phyloP scores from a whole-genome alignment of 305 asterid genomes.

The Solanum chacoense region DNA sequence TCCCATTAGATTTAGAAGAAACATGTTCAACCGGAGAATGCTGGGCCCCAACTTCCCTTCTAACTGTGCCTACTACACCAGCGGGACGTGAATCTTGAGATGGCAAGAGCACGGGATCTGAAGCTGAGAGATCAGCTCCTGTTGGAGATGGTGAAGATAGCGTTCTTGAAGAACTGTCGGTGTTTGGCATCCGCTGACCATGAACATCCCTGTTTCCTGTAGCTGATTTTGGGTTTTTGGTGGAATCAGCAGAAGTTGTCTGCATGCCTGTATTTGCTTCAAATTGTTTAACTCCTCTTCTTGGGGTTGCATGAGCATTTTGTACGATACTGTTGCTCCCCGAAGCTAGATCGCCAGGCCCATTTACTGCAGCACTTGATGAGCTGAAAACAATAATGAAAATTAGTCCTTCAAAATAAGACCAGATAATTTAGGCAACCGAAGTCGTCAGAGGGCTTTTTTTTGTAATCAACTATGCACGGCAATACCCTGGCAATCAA shows the following conservation, averaged over 20 bases:
- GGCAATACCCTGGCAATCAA: not conserved
- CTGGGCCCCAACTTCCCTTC: constrained; percentile 33
- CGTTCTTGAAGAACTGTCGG: constrained; percentile 20
- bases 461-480: not conserved
- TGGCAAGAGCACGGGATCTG: constrained; percentile 41
- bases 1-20: constrained; percentile 29
- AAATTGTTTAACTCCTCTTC: not conserved
- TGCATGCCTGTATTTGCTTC: constrained; percentile 12
- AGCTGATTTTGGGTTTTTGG: constrained; percentile 17
- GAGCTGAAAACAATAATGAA: constrained; percentile 32
- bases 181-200: constrained; percentile 25
- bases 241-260: constrained; percentile 23
- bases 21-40: constrained; percentile 20
- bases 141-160: constrained; percentile 28
- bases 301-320: constrained; percentile 22
- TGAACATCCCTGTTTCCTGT: constrained; percentile 21
- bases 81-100: constrained; percentile 41
- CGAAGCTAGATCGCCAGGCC: constrained; percentile 36
- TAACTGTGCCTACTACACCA: constrained; percentile 37
- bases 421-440: constrained; percentile 4
- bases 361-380: constrained; percentile 32
- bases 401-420: not conserved
- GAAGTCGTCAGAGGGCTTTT: not conserved
- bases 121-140: constrained; percentile 37
- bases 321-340: constrained; percentile 23